These are phyloP conservation scores for Pseudocercospora cruenta DNA, from an alignment of 2,329 filamentous ascomycete species.

Conservation along the genomic window DNA sequence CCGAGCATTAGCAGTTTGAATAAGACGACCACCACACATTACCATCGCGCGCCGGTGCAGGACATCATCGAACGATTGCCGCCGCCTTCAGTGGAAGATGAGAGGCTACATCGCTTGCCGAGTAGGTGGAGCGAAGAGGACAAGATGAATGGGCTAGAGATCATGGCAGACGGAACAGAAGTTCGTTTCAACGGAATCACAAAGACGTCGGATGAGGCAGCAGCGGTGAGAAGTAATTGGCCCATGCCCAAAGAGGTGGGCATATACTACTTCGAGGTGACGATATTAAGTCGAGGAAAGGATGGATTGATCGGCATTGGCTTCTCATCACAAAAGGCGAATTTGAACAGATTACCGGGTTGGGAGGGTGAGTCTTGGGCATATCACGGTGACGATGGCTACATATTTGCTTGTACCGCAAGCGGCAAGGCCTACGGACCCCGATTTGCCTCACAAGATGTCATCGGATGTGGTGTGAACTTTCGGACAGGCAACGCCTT, in stretches of 20 bases:
- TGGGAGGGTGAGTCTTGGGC: slow-evolving; percentile 70
- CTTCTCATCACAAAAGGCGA: slow-evolving; percentile 63
- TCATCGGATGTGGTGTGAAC: slow-evolving; percentile 67
- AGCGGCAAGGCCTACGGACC: slow-evolving; percentile 63
- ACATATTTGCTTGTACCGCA: slow-evolving; percentile 62
- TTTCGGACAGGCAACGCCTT: slow-evolving; percentile 65
- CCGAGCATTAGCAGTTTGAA: slow-evolving; percentile 62
- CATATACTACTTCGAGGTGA: slow-evolving; percentile 89
- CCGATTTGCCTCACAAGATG: slow-evolving; percentile 62
- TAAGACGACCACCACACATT: slow-evolving; percentile 60
- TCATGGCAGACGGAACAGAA: slow-evolving; percentile 73
- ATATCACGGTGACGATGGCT: slow-evolving; percentile 69
- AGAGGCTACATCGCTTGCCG: slow-evolving; percentile 71
- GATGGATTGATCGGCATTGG: slow-evolving; percentile 63
- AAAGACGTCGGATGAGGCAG: slow-evolving; percentile 73
- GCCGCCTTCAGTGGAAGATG: slow-evolving; percentile 56
- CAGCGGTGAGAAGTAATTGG: slow-evolving; percentile 78
- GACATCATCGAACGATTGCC: slow-evolving; percentile 80
- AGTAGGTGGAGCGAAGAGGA: slow-evolving; percentile 81
- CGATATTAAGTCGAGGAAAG: slow-evolving; percentile 67
- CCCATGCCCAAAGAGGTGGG: slow-evolving; percentile 88
- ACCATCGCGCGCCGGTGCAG: slow-evolving; percentile 76
- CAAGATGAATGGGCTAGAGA: slow-evolving; percentile 72
- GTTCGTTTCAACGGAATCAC: slow-evolving; percentile 63
- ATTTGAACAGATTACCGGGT: slow-evolving; percentile 63